Percentiles rank a stretch among this genome's conserved stretches.
phyloP scores from a whole-genome alignment of 2,329 filamentous ascomycete species.

The Fusarium solani-melongenae region DNA sequence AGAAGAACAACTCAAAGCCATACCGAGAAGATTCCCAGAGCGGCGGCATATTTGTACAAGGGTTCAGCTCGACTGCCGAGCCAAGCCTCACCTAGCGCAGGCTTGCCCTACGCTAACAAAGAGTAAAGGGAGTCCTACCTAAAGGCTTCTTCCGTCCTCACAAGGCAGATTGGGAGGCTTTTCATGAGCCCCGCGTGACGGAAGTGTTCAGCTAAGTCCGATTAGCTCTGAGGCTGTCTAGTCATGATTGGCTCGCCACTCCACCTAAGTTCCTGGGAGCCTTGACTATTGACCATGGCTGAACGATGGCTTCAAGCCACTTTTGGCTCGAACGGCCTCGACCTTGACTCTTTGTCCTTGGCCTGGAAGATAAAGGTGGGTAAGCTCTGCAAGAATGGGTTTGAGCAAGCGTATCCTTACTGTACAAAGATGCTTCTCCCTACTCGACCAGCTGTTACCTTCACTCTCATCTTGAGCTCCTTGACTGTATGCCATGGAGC shows the following conservation, averaged over 20 bases:
- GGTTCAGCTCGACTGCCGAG: background rate
- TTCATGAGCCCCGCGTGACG: background rate
- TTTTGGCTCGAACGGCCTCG: background rate
- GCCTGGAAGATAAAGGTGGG: background rate
- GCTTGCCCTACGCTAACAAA: background rate
- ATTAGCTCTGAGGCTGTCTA: background rate
- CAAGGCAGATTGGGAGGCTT: background rate
- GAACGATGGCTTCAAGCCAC: slow-evolving; percentile 5
- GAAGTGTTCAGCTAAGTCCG: background rate
- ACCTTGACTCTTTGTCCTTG: background rate
- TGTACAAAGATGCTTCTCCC: background rate
- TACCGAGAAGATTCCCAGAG: background rate
- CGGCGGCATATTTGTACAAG: background rate
- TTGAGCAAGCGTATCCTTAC: background rate
- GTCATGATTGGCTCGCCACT: background rate
- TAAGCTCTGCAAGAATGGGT: background rate
- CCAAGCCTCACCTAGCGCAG: background rate
- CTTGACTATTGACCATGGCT: background rate
- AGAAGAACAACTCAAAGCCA: background rate
- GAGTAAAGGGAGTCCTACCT: background rate
- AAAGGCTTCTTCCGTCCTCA: background rate
- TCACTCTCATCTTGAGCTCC: background rate
- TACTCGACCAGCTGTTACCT: background rate
- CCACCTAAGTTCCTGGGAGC: background rate
- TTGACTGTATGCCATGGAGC: background rate